phyloP scores from a whole-genome alignment of 2,329 filamentous ascomycete genomes.

The Paracorniculantispora psalliotae region DNA sequence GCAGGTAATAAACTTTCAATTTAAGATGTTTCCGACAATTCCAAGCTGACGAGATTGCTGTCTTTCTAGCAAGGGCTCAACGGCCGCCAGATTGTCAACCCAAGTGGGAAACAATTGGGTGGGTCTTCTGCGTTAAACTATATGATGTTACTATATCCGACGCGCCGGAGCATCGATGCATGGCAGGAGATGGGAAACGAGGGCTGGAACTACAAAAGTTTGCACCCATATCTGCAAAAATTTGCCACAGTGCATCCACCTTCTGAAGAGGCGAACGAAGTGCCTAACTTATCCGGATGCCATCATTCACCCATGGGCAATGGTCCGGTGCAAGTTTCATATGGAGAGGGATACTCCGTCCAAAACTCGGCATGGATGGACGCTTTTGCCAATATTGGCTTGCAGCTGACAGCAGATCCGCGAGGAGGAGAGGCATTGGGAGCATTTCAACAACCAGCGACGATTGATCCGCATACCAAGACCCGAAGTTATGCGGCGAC shows the following conservation, averaged over 20 bases:
- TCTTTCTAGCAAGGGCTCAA: neutral
- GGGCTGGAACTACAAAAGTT: slow-evolving; percentile 23
- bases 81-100: neutral
- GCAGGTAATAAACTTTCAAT: neutral
- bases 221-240: slow-evolving; percentile 17
- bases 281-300: neutral
- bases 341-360: neutral
- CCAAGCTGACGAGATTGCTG: neutral
- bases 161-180: slow-evolving; percentile 21
- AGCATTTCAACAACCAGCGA: slow-evolving; percentile 13
- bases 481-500: slow-evolving; percentile 22
- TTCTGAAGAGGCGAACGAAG: neutral
- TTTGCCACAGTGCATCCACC: neutral
- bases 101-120: slow-evolving; percentile 18
- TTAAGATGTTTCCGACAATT: too few species aligned
- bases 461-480: slow-evolving; percentile 22
- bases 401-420: neutral
- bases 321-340: slow-evolving; percentile 9
- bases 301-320: neutral
- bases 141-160: slow-evolving; percentile 17
- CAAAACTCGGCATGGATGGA: slow-evolving; percentile 19
- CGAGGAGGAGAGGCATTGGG: slow-evolving; percentile 20
- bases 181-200: slow-evolving; percentile 25
- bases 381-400: slow-evolving; percentile 17
- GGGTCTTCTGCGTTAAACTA: slow-evolving; percentile 24